Percentiles rank a stretch among this genome's conserved stretches.
Conservation (phyloP, 345 rosid genomes). For the Eucalyptus virginea region DNA sequence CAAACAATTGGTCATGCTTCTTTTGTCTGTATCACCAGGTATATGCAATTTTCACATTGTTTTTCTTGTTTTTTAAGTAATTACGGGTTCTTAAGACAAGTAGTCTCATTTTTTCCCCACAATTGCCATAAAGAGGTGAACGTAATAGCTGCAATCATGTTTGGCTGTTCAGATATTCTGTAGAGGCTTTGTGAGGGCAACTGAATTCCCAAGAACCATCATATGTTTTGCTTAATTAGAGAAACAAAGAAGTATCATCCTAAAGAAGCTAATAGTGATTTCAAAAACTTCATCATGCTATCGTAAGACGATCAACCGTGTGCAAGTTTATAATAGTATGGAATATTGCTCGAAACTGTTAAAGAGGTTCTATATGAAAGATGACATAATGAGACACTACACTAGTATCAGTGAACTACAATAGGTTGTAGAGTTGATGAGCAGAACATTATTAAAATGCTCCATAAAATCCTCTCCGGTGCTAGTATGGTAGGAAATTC, state of each 20-base stretch:
- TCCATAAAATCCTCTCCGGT: too few relatives aligned
- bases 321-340: neutral
- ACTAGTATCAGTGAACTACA: too few relatives aligned
- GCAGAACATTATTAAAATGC: too few relatives aligned
- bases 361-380: too few relatives aligned
- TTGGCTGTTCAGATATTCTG: neutral
- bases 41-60: neutral
- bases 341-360: neutral
- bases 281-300: neutral
- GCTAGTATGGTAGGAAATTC: too few relatives aligned
- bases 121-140: neutral
- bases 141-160: neutral
- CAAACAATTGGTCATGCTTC: neutral
- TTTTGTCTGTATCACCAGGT: neutral
- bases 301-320: neutral
- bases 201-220: neutral
- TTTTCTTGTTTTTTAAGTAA: neutral
- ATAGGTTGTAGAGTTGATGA: too few relatives aligned
- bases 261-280: neutral
- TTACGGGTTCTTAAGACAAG: neutral
- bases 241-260: neutral
- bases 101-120: neutral
- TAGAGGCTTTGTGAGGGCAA: neutral
- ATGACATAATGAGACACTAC: too few relatives aligned
- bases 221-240: neutral